Conservation (phyloP, 2,329 filamentous ascomycete species). For the Colletotrichum australisinense region DNA sequence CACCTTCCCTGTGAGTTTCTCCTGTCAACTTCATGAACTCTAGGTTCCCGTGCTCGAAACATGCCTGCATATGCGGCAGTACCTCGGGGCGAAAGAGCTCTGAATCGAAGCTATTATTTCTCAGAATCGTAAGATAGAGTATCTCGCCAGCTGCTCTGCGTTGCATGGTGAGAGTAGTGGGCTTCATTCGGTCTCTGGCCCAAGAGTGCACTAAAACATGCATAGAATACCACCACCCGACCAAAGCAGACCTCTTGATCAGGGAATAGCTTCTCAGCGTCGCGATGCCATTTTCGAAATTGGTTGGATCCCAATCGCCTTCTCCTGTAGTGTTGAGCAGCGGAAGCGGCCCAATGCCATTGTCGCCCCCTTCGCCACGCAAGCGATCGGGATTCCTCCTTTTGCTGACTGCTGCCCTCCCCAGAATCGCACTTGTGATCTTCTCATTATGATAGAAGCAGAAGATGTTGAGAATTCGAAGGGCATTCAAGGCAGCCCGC, state of each 20-base stretch:
- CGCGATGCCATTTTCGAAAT: neutral
- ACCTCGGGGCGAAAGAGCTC: no score
- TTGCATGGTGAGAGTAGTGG: no score
- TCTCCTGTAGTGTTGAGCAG: conserved; percentile 2
- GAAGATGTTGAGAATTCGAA: conserved; percentile 41
- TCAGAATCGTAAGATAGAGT: no score
- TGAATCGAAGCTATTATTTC: no score
- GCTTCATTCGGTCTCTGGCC: conserved; percentile 37
- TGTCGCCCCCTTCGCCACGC: no score
- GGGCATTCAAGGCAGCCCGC: conserved; percentile 33
- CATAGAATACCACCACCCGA: conserved; percentile 40
- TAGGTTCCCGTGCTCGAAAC: no score
- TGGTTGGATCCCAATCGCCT: conserved; percentile 3
- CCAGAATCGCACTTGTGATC: no score
- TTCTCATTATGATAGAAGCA: conserved; percentile 45
- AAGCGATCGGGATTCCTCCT: no score
- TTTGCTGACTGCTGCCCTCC: no score
- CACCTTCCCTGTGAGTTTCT: no score
- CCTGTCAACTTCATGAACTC: no score
- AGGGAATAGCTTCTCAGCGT: conserved; percentile 38
- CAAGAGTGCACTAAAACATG: conserved; percentile 41
- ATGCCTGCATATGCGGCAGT: no score
- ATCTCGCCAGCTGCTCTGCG: conserved; percentile 11
- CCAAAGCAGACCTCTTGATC: conserved; percentile 35
- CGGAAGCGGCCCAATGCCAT: neutral